Evolutionary conservation across 2,329 filamentous ascomycete genomes (phyloP).

Genomic region (Ceratocystis huliohia): DNA sequence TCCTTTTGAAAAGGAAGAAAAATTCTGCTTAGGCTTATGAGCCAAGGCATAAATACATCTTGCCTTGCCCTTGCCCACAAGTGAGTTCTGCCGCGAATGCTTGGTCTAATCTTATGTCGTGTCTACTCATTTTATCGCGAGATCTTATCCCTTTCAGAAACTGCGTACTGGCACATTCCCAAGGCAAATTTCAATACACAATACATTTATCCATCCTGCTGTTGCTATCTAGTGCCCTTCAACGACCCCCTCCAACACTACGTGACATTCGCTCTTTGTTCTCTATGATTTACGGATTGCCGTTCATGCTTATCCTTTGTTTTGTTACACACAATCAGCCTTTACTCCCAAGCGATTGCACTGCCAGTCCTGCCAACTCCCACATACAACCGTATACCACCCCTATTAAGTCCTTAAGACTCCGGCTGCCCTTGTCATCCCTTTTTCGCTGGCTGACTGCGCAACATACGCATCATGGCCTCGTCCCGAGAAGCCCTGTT

Average conservation of each 20-base stretch:
- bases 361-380: not conserved
- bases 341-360: constrained; percentile 1
- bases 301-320: constrained; percentile 13
- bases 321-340: constrained; percentile 9
- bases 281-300: constrained; percentile 10
- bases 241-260: too few relatives aligned
- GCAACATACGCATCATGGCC: constrained; percentile 14
- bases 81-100: not conserved
- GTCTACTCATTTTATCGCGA: not conserved
- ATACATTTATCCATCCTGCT: not conserved
- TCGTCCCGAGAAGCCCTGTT: constrained; percentile 28
- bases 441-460: constrained; percentile 18
- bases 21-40: not conserved
- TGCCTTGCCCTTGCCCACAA: not conserved
- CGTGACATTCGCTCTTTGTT: not conserved
- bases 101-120: not conserved
- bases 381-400: not conserved
- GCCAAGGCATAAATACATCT: not conserved
- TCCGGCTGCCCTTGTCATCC: constrained; percentile 13
- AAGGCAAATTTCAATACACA: not conserved
- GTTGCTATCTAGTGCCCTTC: not conserved
- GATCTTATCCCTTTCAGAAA: not conserved
- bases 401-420: not conserved
- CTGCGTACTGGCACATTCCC: not conserved
- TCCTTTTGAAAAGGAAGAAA: not conserved